These are phyloP conservation scores for Aquilaria agallochum DNA, from an alignment of 441 rosid genomes.

Conservation along the genomic window DNA sequence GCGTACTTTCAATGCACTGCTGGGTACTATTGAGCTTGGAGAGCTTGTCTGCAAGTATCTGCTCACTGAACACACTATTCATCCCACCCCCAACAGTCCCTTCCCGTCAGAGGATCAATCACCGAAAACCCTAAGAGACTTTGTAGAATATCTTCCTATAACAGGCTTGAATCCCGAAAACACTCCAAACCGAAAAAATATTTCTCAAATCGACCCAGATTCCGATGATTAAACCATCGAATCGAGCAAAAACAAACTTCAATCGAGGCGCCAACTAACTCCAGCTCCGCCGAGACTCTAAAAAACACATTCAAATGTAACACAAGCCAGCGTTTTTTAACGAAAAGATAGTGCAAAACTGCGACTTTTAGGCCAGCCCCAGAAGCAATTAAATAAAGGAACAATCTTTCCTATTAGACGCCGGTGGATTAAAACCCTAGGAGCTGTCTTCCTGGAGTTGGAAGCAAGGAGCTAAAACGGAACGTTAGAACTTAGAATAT, in stretches of 20 bases:
- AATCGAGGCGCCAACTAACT: background rate
- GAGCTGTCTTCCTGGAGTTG: too few relatives aligned
- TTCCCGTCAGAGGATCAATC: background rate
- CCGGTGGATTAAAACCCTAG: too few relatives aligned
- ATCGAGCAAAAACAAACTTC: background rate
- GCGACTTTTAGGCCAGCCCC: too few relatives aligned
- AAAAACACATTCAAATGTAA: too few relatives aligned
- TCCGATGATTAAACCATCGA: slow-evolving; percentile 14
- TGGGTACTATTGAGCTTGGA: slow-evolving; percentile 96
- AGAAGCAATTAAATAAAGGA: too few relatives aligned
- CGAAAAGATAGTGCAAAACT: too few relatives aligned
- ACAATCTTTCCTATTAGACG: too few relatives aligned
- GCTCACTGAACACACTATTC: slow-evolving; percentile 90
- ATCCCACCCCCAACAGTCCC: slow-evolving; percentile 39
- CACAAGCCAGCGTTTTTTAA: too few relatives aligned
- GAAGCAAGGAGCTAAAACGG: too few relatives aligned
- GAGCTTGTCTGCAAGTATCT: slow-evolving; percentile 91
- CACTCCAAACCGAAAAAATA: slow-evolving; percentile 7
- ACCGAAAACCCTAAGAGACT: slow-evolving; percentile 13
- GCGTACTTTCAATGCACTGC: slow-evolving; percentile 93
- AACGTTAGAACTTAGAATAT: too few relatives aligned
- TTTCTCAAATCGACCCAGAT: slow-evolving; percentile 13
- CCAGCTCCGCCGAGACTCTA: too few relatives aligned
- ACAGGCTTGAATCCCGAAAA: background rate
- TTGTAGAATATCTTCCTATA: background rate